A percentile compares a stretch with the other conserved stretches of the same genome.
Conservation (phyloP, 495 filamentous ascomycete genomes). For the Xylaria acuta region DNA sequence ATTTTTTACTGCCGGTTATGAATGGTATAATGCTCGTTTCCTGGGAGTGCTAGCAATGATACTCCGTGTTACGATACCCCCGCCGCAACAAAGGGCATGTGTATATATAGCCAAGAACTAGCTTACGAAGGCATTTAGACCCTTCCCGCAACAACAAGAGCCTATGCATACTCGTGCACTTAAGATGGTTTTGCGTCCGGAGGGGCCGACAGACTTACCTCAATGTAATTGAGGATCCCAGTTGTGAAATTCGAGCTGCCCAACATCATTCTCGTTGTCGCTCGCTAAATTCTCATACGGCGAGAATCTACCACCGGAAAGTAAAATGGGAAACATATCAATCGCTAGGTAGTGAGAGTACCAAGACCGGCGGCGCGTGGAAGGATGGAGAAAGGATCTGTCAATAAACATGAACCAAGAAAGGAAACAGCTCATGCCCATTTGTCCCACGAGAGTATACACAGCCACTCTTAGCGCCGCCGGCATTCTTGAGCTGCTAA, state of each 20-base stretch:
- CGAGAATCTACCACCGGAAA: background rate
- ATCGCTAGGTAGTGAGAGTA: background rate
- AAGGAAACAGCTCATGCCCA: background rate
- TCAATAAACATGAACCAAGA: background rate
- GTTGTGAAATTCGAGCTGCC: background rate
- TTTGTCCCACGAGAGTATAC: background rate
- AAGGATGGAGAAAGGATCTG: conserved; percentile 2
- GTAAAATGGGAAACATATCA: background rate
- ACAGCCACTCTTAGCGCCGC: conserved; percentile 19
- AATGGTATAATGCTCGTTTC: background rate
- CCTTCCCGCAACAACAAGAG: too few species aligned
- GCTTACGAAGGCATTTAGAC: too few species aligned
- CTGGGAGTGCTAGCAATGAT: background rate
- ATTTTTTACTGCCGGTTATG: background rate
- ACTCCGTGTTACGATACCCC: too few species aligned
- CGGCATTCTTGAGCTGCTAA: background rate
- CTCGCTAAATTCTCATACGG: background rate
- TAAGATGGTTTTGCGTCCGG: background rate
- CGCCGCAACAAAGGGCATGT: too few species aligned
- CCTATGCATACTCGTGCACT: too few species aligned
- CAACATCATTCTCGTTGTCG: background rate
- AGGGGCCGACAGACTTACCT: background rate
- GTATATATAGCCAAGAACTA: too few species aligned
- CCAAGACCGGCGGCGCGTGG: background rate
- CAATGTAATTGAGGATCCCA: background rate